Conservation (phyloP, 441 rosid species). For the Kokia cookei region DNA sequence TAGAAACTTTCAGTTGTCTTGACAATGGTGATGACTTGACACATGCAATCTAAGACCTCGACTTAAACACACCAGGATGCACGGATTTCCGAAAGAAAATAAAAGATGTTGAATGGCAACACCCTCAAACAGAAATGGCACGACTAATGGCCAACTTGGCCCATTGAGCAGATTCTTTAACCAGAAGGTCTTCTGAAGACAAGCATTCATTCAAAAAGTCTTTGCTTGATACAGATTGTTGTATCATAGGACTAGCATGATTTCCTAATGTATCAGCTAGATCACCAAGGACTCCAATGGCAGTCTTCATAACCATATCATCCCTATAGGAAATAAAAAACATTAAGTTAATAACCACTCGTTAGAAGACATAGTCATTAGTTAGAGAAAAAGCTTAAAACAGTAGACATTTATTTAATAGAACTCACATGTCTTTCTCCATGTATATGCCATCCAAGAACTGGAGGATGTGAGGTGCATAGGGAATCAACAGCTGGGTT, state of each 20-base stretch:
- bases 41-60: constrained; percentile 47
- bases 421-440: constrained; percentile 70
- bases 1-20: constrained; percentile 27
- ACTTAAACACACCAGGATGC: constrained; percentile 55
- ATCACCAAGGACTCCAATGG: constrained; percentile 71
- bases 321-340: constrained; percentile 30
- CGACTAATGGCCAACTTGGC: constrained; percentile 52
- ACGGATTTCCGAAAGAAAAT: constrained; percentile 28
- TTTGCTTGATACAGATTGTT: constrained; percentile 50
- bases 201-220: no score
- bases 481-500: constrained; percentile 61
- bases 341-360: neutral
- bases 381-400: neutral
- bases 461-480: constrained; percentile 60
- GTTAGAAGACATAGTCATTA: neutral
- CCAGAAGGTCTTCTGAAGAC: constrained; percentile 34
- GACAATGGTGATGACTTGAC: constrained; percentile 37
- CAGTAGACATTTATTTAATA: neutral
- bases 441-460: constrained; percentile 64
- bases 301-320: constrained; percentile 60
- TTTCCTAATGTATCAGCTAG: constrained; percentile 64
- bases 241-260: constrained; percentile 53
- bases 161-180: constrained; percentile 63
- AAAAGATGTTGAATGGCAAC: neutral
- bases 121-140: constrained; percentile 23